Evolutionary conservation across 83 land plant genomes (phyloP), one percentile per base, ranked within the genome.

Genomic region (Picea abies): DNA sequence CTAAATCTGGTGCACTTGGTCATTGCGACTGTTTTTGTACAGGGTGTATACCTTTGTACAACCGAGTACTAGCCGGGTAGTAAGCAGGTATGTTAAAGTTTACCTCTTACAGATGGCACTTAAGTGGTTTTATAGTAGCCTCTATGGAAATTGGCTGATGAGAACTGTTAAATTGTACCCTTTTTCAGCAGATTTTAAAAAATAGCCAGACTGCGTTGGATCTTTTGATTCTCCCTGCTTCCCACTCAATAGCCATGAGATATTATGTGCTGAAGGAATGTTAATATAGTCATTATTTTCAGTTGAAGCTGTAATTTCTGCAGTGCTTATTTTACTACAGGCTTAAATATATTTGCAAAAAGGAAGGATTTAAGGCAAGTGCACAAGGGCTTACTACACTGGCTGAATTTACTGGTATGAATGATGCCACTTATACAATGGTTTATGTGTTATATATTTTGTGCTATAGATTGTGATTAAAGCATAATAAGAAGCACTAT

Each of bases 41-140:
- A 98, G 99, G 89, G 98, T 96, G 16, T 93, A 98, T 86, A 41
- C 85, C n/a, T 98, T 98, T 92, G 88, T 84, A 60, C 96, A 92
- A 82, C 99, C 99, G 82, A 94, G 96, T 65, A 71, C 89, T 41
- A 93, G 85, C 81, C 94, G 98, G 79, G 93, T 97, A 20, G 97
- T 96, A 67, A 93, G 90, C 89, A 96, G 99, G 99, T 97, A 73
- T 60, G 17, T 60, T 25, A 56, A 62, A 49, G 35, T 49, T 2
- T 49, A 10, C 56, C 56, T n/a, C 71, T 25, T 2, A 47, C 60
- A 83, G 5, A n/a, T 52, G 52, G 52, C 58, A 23, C 11, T 41
- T 71, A 20, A 17, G 10, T 72, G 2, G 26, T 20, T 72, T 47
- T n/a, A 47, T 39, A 41, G n/a, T n/a, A n/a, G n/a, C 25, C 9